Evolutionary conservation across 257 asterid genomes (phyloP), one percentile per base, ranked within the genome.

Genomic region (Henckelia pumila): DNA sequence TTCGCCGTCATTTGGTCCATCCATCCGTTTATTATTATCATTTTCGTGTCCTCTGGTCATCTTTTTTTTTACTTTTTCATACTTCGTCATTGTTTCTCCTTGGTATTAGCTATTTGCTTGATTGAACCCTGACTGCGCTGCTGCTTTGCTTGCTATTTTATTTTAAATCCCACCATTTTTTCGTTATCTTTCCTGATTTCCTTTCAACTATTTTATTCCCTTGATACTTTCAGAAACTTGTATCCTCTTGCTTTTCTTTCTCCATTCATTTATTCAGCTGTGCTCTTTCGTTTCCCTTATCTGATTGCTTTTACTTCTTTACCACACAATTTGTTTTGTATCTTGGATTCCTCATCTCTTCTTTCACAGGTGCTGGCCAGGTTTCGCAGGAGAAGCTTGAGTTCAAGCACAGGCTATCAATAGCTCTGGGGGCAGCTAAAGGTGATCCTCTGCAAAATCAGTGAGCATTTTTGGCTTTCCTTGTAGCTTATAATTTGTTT

Each of bases 361-460:
- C 62, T 37, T 67, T 71, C 72, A 59, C 85, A 91, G 97, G 97
- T 63, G 88, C 88, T 69, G 91, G 91, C 74, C 97, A 84, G 82
- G 95, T 83, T 76, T 62, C 92, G 35, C 87, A 56, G 63, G 97
- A 86, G 81, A 91, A 85, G 85, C 97, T 91, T 75, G 97, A 91
- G 75, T 91, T 91, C 92, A 91, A 91, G 85, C 95, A 86, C 79
- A 86, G 97, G 86, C 96, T 91, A 81, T 70, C 92, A 64, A 91
- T 91, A 78, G 96, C 97, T 84, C 83, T 86, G 69, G 97, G 95
- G 81, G 97, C 96, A 79, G 97, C 97, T 88, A 91, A 86, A 88
- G 97, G 97, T 91, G 97, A 91, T 86, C 90, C 70, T 86, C 85
- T 86, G 96, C 97, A 86, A 86, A 85, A 88, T 76, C 97, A 86